phyloP scores from a whole-genome alignment of 2,329 filamentous ascomycete species.

The Ramularia endophylla region DNA sequence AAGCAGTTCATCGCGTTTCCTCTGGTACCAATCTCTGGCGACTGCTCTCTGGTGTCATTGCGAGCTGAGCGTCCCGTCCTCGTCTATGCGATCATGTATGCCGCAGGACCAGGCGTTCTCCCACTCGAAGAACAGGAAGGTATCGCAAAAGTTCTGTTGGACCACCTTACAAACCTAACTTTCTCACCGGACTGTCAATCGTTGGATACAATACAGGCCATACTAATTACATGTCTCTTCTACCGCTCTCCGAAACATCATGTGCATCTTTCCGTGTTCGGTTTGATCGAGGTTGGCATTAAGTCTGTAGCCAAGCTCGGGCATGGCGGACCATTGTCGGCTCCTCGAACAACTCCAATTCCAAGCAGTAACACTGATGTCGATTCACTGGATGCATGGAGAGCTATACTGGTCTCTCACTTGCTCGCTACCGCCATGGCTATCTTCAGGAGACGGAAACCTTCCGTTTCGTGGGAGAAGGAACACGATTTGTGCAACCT shows the following conservation, averaged over 20 bases:
- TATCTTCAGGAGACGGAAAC: slow-evolving; percentile 12
- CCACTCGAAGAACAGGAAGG: slow-evolving; percentile 52
- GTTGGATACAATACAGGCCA: slow-evolving; percentile 70
- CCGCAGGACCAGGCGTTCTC: slow-evolving; percentile 46
- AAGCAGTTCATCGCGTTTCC: slow-evolving; percentile 18
- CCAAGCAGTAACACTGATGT: too few species aligned
- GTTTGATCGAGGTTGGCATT: slow-evolving; percentile 69
- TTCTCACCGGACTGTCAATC: slow-evolving; percentile 66
- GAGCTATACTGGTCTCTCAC: slow-evolving; percentile 19
- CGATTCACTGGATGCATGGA: slow-evolving; percentile 9
- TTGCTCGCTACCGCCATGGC: slow-evolving; percentile 11
- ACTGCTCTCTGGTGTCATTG: slow-evolving; percentile 10
- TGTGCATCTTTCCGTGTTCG: slow-evolving; percentile 81
- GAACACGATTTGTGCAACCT: slow-evolving; percentile 14
- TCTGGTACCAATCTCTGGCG: slow-evolving; percentile 13
- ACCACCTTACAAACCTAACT: slow-evolving; percentile 63
- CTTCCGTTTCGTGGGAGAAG: slow-evolving; percentile 8
- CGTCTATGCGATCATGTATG: slow-evolving; percentile 52
- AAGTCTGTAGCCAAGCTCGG: slow-evolving; percentile 77
- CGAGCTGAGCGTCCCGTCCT: slow-evolving; percentile 40
- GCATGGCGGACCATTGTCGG: slow-evolving; percentile 44
- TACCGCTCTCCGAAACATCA: slow-evolving; percentile 75
- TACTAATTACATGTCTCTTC: slow-evolving; percentile 71
- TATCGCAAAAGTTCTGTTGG: slow-evolving; percentile 63
- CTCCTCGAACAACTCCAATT: neutral